Evolutionary conservation across 306 rosid species (phyloP).

Genomic region (Fagus crenata): DNA sequence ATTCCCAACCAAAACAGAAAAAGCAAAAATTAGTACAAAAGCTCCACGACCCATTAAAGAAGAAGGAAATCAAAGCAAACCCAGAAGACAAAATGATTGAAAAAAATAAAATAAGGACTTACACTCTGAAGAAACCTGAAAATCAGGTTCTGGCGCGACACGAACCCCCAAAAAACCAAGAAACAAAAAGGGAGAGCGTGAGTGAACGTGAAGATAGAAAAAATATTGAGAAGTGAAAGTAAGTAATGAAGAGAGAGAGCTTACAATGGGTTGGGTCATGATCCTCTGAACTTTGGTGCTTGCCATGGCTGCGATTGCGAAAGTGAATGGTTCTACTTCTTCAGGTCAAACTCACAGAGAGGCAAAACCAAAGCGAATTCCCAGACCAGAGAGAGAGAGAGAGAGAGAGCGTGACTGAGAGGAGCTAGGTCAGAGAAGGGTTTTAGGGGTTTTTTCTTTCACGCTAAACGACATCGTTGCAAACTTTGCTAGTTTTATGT

Average conservation of each 20-base stretch:
- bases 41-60: background rate
- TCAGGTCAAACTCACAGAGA: background rate
- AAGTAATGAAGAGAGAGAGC: slow-evolving; percentile 15
- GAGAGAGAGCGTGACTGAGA: no score
- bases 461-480: no score
- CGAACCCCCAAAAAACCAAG: background rate
- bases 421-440: no score
- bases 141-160: slow-evolving; percentile 66
- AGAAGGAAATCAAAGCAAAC: background rate
- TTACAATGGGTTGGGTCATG: slow-evolving; percentile 89
- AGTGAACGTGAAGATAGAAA: slow-evolving; percentile 3
- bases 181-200: slow-evolving; percentile 2
- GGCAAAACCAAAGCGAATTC: no score
- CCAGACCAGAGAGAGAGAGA: no score
- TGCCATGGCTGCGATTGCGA: slow-evolving; percentile 57
- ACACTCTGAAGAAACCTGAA: slow-evolving; percentile 91
- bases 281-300: slow-evolving; percentile 96
- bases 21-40: background rate
- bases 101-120: slow-evolving; percentile 26
- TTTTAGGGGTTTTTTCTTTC: no score
- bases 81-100: background rate
- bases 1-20: background rate
- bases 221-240: background rate
- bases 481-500: no score
- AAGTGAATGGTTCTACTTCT: background rate